phyloP scores from a whole-genome alignment of 208 protist genomes.

The Acanthamoeba royreba region DNA sequence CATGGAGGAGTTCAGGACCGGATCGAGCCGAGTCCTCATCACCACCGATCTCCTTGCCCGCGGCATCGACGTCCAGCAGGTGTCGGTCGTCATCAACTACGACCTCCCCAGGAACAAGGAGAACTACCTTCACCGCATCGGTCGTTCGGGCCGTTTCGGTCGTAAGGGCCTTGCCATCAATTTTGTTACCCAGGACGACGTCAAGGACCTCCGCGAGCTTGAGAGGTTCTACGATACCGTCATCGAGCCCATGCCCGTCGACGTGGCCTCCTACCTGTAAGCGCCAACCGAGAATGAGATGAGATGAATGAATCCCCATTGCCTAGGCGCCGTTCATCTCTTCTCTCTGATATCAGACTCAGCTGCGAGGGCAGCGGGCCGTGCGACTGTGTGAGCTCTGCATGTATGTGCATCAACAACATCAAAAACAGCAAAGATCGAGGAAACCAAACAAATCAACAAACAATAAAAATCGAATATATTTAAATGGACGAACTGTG shows the following conservation, averaged over 20 bases:
- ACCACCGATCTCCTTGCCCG: constrained; percentile 77
- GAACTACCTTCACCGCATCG: constrained; percentile 77
- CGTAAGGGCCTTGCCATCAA: constrained; percentile 70
- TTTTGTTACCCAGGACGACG: constrained; percentile 73
- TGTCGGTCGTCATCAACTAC: constrained; percentile 70
- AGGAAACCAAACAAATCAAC: too few relatives aligned
- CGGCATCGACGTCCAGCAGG: constrained; percentile 79
- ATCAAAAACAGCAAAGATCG: too few relatives aligned
- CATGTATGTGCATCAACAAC: too few relatives aligned
- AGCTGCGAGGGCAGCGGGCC: too few relatives aligned
- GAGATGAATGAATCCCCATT: too few relatives aligned
- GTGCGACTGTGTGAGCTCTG: too few relatives aligned
- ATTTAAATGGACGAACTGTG: too few relatives aligned
- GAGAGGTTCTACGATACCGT: constrained; percentile 97
- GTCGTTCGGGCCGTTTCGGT: constrained; percentile 75
- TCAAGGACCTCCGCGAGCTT: constrained; percentile 94
- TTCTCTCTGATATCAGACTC: neutral
- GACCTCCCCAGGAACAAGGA: constrained; percentile 62
- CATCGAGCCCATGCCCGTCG: constrained; percentile 98
- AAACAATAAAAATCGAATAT: too few relatives aligned
- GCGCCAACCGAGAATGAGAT: neutral
- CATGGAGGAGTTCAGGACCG: constrained; percentile 37
- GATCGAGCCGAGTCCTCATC: constrained; percentile 72
- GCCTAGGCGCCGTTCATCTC: too few relatives aligned
- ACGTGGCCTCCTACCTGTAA: constrained; percentile 65